A percentile compares a stretch with the other conserved stretches of the same genome.
Conservation (phyloP, 441 rosid species). For the Adansonia madagascariensis region DNA sequence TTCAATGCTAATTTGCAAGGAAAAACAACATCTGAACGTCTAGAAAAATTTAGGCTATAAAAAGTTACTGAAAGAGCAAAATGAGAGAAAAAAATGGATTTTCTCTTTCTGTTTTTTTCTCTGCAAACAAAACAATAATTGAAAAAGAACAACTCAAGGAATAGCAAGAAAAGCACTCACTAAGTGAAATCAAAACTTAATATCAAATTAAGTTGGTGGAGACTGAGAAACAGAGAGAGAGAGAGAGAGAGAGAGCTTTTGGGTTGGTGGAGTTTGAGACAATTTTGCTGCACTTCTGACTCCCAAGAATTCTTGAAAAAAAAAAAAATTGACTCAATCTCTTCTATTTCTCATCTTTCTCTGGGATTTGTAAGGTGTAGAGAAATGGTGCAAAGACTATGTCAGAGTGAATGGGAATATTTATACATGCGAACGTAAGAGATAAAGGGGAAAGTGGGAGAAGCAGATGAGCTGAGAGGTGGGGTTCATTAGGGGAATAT, state of each 20-base stretch:
- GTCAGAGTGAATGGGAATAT: neutral
- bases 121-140: neutral
- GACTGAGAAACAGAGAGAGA: no score
- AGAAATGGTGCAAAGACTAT: neutral
- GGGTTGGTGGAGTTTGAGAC: neutral
- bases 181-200: neutral
- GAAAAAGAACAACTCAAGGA: neutral
- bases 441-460: neutral
- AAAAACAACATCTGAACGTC: constrained; percentile 14
- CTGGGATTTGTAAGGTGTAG: neutral
- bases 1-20: neutral
- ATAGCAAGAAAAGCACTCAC: neutral
- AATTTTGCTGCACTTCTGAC: neutral
- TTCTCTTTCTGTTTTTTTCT: neutral
- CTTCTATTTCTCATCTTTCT: neutral
- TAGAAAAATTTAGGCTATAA: neutral
- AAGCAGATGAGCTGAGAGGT: neutral
- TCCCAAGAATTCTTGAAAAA: no score
- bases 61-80: neutral
- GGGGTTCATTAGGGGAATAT: neutral
- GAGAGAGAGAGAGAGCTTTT: no score
- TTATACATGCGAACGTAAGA: neutral
- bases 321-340: neutral
- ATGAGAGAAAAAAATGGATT: no score
- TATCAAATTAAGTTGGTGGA: neutral